These are phyloP conservation scores for Botrytis byssoidea DNA, from an alignment of 2,329 filamentous ascomycete species.

Conservation along the genomic window DNA sequence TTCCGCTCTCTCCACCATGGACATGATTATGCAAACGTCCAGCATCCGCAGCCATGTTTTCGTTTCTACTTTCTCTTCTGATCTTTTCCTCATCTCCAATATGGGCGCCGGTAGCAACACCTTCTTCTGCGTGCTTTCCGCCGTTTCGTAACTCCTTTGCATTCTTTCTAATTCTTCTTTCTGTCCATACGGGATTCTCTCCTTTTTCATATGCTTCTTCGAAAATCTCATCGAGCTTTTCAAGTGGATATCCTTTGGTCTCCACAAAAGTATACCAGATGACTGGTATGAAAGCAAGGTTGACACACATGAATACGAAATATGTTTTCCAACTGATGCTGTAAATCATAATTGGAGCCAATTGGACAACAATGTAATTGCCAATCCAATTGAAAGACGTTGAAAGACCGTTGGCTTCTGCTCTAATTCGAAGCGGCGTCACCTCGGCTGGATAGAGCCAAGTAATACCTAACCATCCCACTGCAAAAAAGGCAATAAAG, in stretches of 20 bases:
- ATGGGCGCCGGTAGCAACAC: not conserved
- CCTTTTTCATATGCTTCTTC: slow-evolving; percentile 20
- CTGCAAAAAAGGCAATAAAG: slow-evolving; percentile 53
- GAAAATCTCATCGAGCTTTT: slow-evolving; percentile 16
- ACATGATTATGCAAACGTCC: slow-evolving; percentile 5
- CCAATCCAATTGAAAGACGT: slow-evolving; percentile 49
- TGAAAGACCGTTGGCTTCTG: slow-evolving; percentile 56
- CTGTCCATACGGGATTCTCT: slow-evolving; percentile 19
- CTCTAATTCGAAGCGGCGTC: slow-evolving; percentile 51
- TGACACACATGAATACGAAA: slow-evolving; percentile 34
- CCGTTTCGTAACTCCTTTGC: not conserved
- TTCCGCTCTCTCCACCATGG: not conserved
- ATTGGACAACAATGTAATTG: slow-evolving; percentile 61
- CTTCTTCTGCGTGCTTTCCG: slow-evolving; percentile 3
- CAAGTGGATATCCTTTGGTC: slow-evolving; percentile 19
- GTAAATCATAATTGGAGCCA: slow-evolving; percentile 45
- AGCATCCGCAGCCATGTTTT: not conserved
- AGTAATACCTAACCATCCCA: slow-evolving; percentile 53
- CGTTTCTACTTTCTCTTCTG: slow-evolving; percentile 5
- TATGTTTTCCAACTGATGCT: slow-evolving; percentile 36
- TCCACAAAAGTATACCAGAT: slow-evolving; percentile 20
- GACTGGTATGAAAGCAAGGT: slow-evolving; percentile 13
- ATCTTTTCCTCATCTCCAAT: not conserved
- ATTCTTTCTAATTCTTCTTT: slow-evolving; percentile 15
- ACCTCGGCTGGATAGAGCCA: slow-evolving; percentile 58